Conservation (phyloP, 2,329 filamentous ascomycete genomes). For the Penicillium sp. region DNA sequence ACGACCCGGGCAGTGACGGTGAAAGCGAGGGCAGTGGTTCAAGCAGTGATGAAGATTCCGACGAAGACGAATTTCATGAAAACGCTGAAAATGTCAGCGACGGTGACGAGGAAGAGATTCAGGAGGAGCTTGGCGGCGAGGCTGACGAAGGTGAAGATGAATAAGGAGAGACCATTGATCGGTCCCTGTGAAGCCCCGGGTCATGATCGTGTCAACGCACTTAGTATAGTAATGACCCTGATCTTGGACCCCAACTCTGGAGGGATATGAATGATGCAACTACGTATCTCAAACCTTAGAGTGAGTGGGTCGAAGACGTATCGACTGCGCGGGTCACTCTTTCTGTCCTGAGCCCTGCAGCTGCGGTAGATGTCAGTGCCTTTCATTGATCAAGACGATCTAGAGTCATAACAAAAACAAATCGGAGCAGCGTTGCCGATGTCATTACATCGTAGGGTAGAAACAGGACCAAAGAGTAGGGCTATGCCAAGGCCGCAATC, state of each 20-base stretch:
- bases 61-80: constrained; percentile 27
- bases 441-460: background rate
- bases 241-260: background rate
- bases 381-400: background rate
- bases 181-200: background rate
- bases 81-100: constrained; percentile 28
- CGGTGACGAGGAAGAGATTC: constrained; percentile 33
- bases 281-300: background rate
- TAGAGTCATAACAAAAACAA: background rate
- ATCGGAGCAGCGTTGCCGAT: background rate
- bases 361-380: constrained; percentile 4
- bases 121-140: constrained; percentile 45
- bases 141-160: constrained; percentile 41
- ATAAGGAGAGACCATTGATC: constrained; percentile 12
- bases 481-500: constrained; percentile 21
- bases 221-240: background rate
- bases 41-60: constrained; percentile 43
- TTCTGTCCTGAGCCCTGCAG: background rate
- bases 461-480: background rate
- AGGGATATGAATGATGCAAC: background rate
- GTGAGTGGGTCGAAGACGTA: constrained; percentile 21
- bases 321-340: constrained; percentile 15
- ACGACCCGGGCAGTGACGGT: constrained; percentile 50
- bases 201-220: background rate
- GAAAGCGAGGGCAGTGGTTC: constrained; percentile 49